Evolutionary conservation across 352 stramenopile species (phyloP).

Genomic region (Pythium graminicola): DNA sequence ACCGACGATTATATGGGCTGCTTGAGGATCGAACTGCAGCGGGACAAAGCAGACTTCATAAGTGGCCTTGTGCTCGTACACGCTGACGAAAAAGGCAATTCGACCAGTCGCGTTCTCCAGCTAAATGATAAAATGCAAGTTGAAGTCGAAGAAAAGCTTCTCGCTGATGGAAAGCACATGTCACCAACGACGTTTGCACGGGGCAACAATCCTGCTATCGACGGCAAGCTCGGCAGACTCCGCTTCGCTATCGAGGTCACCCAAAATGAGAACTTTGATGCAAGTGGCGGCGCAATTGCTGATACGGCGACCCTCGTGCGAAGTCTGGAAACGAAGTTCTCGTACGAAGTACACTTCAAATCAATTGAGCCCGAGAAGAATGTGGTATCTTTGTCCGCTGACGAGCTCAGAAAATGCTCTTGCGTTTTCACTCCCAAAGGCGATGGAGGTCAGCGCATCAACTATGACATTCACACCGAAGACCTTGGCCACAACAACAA

Average conservation of each 20-base stretch:
- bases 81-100: slow-evolving; percentile 29
- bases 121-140: slow-evolving; percentile 34
- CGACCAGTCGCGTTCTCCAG: slow-evolving; percentile 26
- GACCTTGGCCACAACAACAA: slow-evolving; percentile 33
- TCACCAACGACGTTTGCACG: slow-evolving; percentile 24
- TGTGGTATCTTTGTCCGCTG: background rate
- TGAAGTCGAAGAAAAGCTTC: slow-evolving; percentile 46
- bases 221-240: slow-evolving; percentile 51
- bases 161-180: slow-evolving; percentile 29
- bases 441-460: slow-evolving; percentile 35
- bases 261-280: slow-evolving; percentile 58
- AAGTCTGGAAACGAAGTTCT: slow-evolving; percentile 38
- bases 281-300: slow-evolving; percentile 8
- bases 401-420: slow-evolving; percentile 36
- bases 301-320: slow-evolving; percentile 19
- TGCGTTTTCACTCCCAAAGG: slow-evolving; percentile 46
- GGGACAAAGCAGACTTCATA: slow-evolving; percentile 40
- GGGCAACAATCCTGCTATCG: slow-evolving; percentile 32
- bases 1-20: slow-evolving; percentile 52
- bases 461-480: slow-evolving; percentile 41
- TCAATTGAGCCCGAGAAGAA: slow-evolving; percentile 1
- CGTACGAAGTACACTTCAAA: slow-evolving; percentile 36
- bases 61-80: slow-evolving; percentile 41
- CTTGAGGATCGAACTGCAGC: slow-evolving; percentile 48
- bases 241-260: slow-evolving; percentile 44